Conservation (phyloP, 805 yeast species). For the Wickerhamiella occidentalis region DNA sequence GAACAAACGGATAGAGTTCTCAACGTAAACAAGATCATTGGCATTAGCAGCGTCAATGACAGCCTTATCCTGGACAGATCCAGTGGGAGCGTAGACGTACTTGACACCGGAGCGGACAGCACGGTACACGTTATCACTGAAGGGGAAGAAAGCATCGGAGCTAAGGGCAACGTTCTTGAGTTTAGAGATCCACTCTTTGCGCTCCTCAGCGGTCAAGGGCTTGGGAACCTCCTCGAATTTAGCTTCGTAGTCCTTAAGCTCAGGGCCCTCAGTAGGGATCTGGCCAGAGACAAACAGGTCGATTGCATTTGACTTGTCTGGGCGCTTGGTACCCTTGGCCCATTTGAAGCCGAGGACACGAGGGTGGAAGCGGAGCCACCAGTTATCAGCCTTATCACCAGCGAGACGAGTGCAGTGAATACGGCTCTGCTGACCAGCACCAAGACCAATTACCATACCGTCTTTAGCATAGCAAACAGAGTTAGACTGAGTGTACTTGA, state of each 20-base stretch:
- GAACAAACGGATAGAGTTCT: constrained; percentile 95
- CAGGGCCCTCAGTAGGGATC: constrained; percentile 85
- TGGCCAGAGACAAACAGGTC: constrained; percentile 86
- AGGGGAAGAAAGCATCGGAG: constrained; percentile 99
- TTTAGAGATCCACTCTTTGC: constrained; percentile 73
- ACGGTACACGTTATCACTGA: constrained; percentile 97
- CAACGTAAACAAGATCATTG: constrained; percentile 79
- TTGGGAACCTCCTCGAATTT: constrained; percentile 75
- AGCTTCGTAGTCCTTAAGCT: constrained; percentile 79
- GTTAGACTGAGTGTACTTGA: constrained; percentile 96
- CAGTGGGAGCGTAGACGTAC: constrained; percentile 92
- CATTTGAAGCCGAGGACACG: constrained; percentile 83
- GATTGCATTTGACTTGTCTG: constrained; percentile 96
- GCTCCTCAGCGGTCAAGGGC: constrained; percentile 73
- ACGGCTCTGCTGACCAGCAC: constrained; percentile 99
- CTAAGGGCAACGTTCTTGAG: constrained; percentile 80
- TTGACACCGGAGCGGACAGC: constrained; percentile 95
- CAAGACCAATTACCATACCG: constrained; percentile 98
- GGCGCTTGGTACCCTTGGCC: constrained; percentile 97
- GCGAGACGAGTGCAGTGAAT: constrained; percentile 98
- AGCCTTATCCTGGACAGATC: constrained; percentile 95
- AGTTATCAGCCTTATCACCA: constrained; percentile 98
- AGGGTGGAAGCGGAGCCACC: constrained; percentile 99
- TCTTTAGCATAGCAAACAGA: constrained; percentile 97
- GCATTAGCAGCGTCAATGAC: constrained; percentile 94